Evolutionary conservation across 345 rosid genomes (phyloP).

Genomic region (Odontarrhena argentea): DNA sequence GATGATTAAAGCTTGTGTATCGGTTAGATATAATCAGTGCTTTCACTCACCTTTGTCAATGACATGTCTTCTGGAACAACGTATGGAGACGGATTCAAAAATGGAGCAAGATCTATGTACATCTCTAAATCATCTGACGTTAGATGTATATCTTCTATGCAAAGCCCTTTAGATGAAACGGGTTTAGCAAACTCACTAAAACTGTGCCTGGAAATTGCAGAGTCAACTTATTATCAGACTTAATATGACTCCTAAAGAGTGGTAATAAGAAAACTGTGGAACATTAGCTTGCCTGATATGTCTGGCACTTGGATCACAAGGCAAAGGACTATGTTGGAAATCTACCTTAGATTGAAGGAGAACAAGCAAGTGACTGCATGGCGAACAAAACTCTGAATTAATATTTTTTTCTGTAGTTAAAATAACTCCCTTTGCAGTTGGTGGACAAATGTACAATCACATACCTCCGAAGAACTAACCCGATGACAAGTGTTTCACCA

Average conservation of each 20-base stretch:
- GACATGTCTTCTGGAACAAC: constrained; percentile 98
- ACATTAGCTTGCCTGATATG: constrained; percentile 51
- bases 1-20: background rate
- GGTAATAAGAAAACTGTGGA: background rate
- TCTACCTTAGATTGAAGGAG: constrained; percentile 94
- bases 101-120: constrained; percentile 95
- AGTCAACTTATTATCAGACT: constrained; percentile 21
- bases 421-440: constrained; percentile 17
- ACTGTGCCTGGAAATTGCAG: constrained; percentile 66
- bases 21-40: background rate
- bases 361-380: constrained; percentile 86
- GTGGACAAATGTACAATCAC: constrained; percentile 13
- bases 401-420: background rate
- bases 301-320: constrained; percentile 62
- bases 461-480: constrained; percentile 94
- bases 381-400: constrained; percentile 27
- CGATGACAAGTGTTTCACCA: constrained; percentile 92
- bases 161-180: constrained; percentile 86
- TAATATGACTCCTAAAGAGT: constrained; percentile 14
- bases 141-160: constrained; percentile 75
- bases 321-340: constrained; percentile 95
- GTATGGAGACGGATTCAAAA: constrained; percentile 93
- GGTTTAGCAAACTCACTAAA: constrained; percentile 91
- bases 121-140: constrained; percentile 89
- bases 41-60: constrained; percentile 73